Evolutionary conservation across 169 alveolate species (phyloP).

Genomic region (Theileria orientalis): DNA sequence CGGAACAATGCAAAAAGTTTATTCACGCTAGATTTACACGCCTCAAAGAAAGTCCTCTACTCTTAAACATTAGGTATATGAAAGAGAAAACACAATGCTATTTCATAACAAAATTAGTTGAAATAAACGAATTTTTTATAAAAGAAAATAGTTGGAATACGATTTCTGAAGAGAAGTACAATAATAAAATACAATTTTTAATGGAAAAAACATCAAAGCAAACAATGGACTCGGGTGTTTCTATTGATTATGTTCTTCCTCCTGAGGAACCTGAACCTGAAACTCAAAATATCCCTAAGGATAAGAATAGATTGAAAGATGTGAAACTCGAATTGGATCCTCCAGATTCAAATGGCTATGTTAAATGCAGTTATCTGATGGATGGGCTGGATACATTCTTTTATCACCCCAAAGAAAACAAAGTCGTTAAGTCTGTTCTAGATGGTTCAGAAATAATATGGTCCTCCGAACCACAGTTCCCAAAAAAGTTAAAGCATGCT

Average conservation of each 20-base stretch:
- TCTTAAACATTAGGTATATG: background rate
- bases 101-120: background rate
- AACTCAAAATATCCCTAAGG: background rate
- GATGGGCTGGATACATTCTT: background rate
- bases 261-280: background rate
- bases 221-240: background rate
- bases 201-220: background rate
- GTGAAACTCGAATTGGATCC: background rate
- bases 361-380: background rate
- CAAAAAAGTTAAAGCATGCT: background rate
- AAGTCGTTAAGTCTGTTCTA: background rate
- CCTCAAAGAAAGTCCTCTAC: background rate
- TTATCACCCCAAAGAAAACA: slow-evolving; percentile 4
- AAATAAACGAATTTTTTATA: background rate
- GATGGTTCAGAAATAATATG: background rate
- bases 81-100: background rate
- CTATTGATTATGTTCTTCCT: background rate
- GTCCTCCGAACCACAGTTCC: no score
- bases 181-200: background rate
- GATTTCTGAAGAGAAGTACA: background rate
- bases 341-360: background rate
- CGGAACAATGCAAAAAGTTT: background rate
- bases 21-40: background rate
- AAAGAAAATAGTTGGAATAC: background rate
- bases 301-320: background rate